Evolutionary conservation across 2,329 filamentous ascomycete genomes (phyloP), one percentile per base, ranked within the genome.

Genomic region (Diaporthe sp.): DNA sequence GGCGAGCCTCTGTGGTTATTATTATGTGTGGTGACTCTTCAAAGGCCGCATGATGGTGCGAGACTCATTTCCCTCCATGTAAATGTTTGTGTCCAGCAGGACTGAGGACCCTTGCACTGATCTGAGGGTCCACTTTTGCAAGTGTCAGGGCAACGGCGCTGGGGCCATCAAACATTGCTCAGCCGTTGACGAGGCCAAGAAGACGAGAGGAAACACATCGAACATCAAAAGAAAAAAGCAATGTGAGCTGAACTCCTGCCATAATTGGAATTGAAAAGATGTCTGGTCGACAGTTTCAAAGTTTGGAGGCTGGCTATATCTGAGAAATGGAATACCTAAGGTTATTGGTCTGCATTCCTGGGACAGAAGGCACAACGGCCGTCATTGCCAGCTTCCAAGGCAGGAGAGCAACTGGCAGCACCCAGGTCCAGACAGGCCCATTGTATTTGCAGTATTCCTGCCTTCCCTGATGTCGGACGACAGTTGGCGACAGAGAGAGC

Each of bases 21-120:
- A 54, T 54, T 54, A 30, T 55, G 30, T 55, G 33, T 19, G 15
- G 47, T 70, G 66, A 30, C 8, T 25, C 25, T 28, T 57, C 7
- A 30, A 40, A 8, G 50, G 47, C 57, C 40, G 73, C 60, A 74
- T 72, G 69, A 67, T 74, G 73, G 73, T 66, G 69, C 73, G 35
- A 74, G 69, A 71, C 58, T 72, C 73, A 74, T 74, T 72, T 74
- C 73, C 73, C 68, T 38, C n/a, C 45, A n/a, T 72, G 50, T 60
- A 25, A 50, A 58, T 60, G 57, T 54, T 58, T 57, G 67, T 52
- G 52, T 38, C 64, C 25, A 28, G 74, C 66, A 57, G 45, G 54
- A 35, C 64, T 35, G 13, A 57, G 52, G n/a, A 69, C 64, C 60
- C 61, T 47, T 40, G 52, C 61, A 54, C 50, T 50, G 71, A 67